Base-by-base conservation (phyloP, 176 grass and related monocot genomes). In the Poa annua region DNA sequence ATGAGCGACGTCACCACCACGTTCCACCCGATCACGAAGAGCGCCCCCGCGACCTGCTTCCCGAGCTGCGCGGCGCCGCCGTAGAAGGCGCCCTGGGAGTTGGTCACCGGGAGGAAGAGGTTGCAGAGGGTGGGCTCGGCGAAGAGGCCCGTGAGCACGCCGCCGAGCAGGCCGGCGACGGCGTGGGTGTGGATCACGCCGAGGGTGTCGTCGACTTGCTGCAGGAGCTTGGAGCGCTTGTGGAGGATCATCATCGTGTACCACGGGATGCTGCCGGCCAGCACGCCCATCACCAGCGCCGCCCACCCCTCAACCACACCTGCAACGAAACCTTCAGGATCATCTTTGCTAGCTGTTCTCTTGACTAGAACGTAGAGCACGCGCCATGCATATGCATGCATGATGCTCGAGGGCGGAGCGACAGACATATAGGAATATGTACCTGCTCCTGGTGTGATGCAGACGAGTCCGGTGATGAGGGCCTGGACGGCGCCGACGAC, bases 391-490 rank as follows among this genome's bases (percentile, higher is more conserved):
- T n/a, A 64, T 33, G 61, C 61, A 64, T 63, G 61, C 61, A 64
- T 16, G 61, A 33, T 6, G 59, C 14, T 15, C 11, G 9, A 62
- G 12, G 59, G 25, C 59, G 32, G 25, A 62, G 59, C 4, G n/a
- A n/a, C n/a, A n/a, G n/a, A n/a, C n/a, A n/a, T n/a, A n/a, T n/a
- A n/a, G n/a, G n/a, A n/a, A n/a, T n/a, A n/a, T n/a, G n/a, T n/a
- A n/a, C n/a, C n/a, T 69, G 91, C 94, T 38, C 71, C 94, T 1
- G 89, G 92, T 0, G 94, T 97, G 87, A 97, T 94, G 87, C 94
- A 97, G 8, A 97, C 94, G 65, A 97, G 94, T 2, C 94, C 89
- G 36, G 94, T 97, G 79, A 97, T 97, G 89, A 97, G 92, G 55
- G 91, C 94, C 85, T 97, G 94, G 6, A 97, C 94, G n/a, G 94